Conservation (phyloP, 352 stramenopile genomes). For the Pythium brassicae region DNA sequence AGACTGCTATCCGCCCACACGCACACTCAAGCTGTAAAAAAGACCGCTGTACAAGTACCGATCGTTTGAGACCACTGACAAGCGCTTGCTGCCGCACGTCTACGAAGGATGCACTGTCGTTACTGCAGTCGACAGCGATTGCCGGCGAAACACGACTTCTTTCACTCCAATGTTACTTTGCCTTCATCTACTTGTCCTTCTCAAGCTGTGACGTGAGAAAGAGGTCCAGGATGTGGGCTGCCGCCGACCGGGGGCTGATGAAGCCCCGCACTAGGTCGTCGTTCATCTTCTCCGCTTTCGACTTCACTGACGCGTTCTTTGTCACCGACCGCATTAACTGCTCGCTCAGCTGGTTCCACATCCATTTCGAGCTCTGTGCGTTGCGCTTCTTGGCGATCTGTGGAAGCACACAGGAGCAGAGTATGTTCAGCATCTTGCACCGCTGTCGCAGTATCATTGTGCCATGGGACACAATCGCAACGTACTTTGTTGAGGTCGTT, state of each 20-base stretch:
- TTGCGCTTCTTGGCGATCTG: constrained; percentile 69
- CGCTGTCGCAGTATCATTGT: background rate
- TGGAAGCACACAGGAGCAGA: background rate
- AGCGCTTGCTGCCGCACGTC: background rate
- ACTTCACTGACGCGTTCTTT: constrained; percentile 32
- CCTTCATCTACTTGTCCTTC: constrained; percentile 9
- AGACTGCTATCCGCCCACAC: constrained; percentile 3
- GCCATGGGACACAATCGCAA: background rate
- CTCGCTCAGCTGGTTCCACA: constrained; percentile 78
- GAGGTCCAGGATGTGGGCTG: constrained; percentile 49
- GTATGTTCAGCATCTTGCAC: no score
- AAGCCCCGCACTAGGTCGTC: constrained; percentile 59
- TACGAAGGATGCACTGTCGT: background rate
- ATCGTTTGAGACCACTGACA: background rate
- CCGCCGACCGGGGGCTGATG: constrained; percentile 61
- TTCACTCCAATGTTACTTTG: constrained; percentile 5
- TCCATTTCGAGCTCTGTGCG: constrained; percentile 71
- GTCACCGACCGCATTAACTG: constrained; percentile 68
- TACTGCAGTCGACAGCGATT: background rate
- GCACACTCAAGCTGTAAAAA: constrained; percentile 8
- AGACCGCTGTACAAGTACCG: constrained; percentile 11
- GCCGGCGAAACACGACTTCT: background rate
- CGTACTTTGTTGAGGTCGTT: constrained; percentile 46
- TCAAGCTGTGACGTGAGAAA: constrained; percentile 49
- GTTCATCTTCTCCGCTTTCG: constrained; percentile 52